Conservation (phyloP, 345 rosid genomes). For the Moringa oleifera region DNA sequence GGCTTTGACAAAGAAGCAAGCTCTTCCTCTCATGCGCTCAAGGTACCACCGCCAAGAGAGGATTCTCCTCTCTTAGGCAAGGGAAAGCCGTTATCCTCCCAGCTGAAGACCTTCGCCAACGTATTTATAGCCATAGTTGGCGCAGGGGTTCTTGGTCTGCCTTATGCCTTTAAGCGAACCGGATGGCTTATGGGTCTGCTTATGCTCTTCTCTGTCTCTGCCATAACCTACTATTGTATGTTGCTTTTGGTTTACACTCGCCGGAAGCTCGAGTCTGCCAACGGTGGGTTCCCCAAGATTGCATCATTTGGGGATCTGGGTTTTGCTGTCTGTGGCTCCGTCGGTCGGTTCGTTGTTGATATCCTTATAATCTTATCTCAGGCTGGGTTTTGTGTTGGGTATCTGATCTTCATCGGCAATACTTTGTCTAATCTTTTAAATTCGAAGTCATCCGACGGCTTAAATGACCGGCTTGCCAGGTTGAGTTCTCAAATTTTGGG, state of each 20-base stretch:
- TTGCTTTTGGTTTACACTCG: conserved; percentile 73
- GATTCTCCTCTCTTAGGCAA: conserved; percentile 68
- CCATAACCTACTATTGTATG: conserved; percentile 62
- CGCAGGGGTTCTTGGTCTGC: conserved; percentile 86
- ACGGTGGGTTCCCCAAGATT: conserved; percentile 36
- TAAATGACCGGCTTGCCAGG: conserved; percentile 22
- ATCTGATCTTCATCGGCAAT: conserved; percentile 68
- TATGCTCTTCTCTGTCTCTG: conserved; percentile 54
- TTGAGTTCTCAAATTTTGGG: conserved; percentile 34
- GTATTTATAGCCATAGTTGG: conserved; percentile 85
- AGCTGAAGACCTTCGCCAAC: conserved; percentile 76
- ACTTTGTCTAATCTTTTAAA: conserved; percentile 44
- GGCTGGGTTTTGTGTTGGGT: conserved; percentile 81
- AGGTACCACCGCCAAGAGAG: conserved; percentile 32
- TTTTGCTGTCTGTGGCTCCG: conserved; percentile 60
- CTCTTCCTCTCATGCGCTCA: conserved; percentile 36
- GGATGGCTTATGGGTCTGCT: conserved; percentile 80
- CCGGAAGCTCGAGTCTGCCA: conserved; percentile 53
- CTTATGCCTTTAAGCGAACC: conserved; percentile 81
- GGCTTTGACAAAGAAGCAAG: conserved; percentile 35
- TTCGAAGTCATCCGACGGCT: conserved; percentile 19
- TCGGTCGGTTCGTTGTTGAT: conserved; percentile 67
- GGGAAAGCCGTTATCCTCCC: conserved; percentile 43
- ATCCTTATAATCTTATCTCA: conserved; percentile 61
- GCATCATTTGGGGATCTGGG: conserved; percentile 85